Evolutionary conservation across 1,139 yeast species (phyloP).

Genomic region (Scheffersomyces quercinus): DNA sequence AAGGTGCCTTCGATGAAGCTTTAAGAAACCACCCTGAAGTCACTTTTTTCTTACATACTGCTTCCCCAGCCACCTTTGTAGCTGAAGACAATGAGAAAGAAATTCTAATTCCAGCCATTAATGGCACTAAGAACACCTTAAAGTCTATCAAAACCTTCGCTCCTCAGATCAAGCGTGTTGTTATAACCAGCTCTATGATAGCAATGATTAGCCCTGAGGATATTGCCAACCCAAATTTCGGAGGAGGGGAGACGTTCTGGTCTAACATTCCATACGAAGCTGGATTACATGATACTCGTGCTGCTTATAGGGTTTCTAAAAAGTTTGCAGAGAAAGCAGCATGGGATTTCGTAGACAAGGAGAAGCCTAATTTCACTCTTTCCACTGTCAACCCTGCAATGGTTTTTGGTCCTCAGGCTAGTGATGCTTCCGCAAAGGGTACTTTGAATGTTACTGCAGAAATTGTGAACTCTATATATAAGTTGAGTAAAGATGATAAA

Average conservation of each 20-base stretch:
- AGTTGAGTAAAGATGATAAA: constrained; percentile 16
- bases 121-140: constrained; percentile 33
- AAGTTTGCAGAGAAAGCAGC: constrained; percentile 43
- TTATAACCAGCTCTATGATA: constrained; percentile 58
- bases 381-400: constrained; percentile 20
- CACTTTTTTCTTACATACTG: constrained; percentile 16
- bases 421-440: constrained; percentile 14
- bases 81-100: constrained; percentile 29
- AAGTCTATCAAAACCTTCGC: constrained; percentile 31
- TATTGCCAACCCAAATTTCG: too few relatives aligned
- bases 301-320: constrained; percentile 39
- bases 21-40: constrained; percentile 29
- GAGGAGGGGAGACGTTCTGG: too few relatives aligned
- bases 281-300: constrained; percentile 18
- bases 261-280: constrained; percentile 34
- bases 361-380: constrained; percentile 16
- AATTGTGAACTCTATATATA: constrained; percentile 19
- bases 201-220: constrained; percentile 18
- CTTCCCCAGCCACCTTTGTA: constrained; percentile 29
- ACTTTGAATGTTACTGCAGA: constrained; percentile 20
- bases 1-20: constrained; percentile 32
- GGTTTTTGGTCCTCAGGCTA: constrained; percentile 32
- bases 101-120: constrained; percentile 31
- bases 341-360: constrained; percentile 39
- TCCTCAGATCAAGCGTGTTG: constrained; percentile 50